Evolutionary conservation across 1,284 basidiomycete species (phyloP), one percentile per base, ranked within the genome.

Genomic region (Cutaneotrichosporon cavernicola): DNA sequence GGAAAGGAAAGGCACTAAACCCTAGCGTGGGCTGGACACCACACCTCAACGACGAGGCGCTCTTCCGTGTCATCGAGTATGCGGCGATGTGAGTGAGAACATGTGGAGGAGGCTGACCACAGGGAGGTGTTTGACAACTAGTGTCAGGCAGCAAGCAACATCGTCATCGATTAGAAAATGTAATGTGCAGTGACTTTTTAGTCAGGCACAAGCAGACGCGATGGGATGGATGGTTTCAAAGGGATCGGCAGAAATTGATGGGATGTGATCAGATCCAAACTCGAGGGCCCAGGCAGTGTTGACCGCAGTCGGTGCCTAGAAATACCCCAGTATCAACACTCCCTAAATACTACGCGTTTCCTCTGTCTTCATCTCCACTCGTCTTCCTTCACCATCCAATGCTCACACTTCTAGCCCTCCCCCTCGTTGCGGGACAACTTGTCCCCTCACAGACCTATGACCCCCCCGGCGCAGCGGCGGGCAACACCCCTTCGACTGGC

Each of bases 401-500:
- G 49, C 47, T 49, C 21, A 10, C 22, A 4, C 49, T 32, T 6
- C 51, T 53, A 36, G 34, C 34, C 5, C 51, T 53, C 31, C 51
- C 31, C 31, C 55, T 56, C 22, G 38, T 36, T 4, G 6, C 11
- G 7, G 75, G 73, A 4, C 78, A 78, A 60, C 70, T 77, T 46
- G 72, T 67, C 9, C 77, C 76, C 9, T 73, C 72, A 1, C 73
- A 72, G 9, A 69, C 73, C 1, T 80, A 75, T 59, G 32, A 60
- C 8, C 89, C 88, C 1, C 84, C 87, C 64, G 77, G 85, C 8
- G 83, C 88, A 11, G 79, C 83, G 4, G 87, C 87, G 21, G 85
- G 74, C 34, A 68, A 88, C 5, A 72, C 83, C 34, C 73, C 84
- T 0, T 86, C 88, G 5, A 69, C 78, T 46, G 47, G 21, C 13